Evolutionary conservation across 2,329 filamentous ascomycete genomes (phyloP).

Genomic region (Fusarium agapanthi): DNA sequence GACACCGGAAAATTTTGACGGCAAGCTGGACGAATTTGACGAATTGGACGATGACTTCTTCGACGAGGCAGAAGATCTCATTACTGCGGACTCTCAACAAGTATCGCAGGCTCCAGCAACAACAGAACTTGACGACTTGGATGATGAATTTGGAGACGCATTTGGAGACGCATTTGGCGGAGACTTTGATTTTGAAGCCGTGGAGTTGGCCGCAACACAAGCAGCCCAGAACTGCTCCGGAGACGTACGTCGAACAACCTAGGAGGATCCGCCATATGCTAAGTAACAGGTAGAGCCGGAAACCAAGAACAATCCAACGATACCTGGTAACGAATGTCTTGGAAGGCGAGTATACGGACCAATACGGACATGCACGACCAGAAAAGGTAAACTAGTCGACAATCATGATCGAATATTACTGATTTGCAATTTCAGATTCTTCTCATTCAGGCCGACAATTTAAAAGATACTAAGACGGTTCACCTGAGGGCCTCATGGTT

Average conservation of each 20-base stretch:
- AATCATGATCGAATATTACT: slow-evolving; percentile 6
- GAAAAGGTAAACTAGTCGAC: slow-evolving; percentile 73
- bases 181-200: slow-evolving; percentile 81
- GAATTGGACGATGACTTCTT: slow-evolving; percentile 72
- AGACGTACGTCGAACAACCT: slow-evolving; percentile 50
- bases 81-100: slow-evolving; percentile 36
- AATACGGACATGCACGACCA: slow-evolving; percentile 64
- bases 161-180: slow-evolving; percentile 65
- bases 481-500: slow-evolving; percentile 87
- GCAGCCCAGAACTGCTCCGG: slow-evolving; percentile 53
- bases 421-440: slow-evolving; percentile 66
- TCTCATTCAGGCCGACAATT: slow-evolving; percentile 81
- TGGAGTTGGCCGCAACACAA: slow-evolving; percentile 78
- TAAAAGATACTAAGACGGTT: slow-evolving; percentile 71
- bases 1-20: slow-evolving; percentile 65
- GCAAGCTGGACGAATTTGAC: slow-evolving; percentile 67
- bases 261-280: slow-evolving; percentile 57
- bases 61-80: slow-evolving; percentile 53
- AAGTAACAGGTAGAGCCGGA: slow-evolving; percentile 73
- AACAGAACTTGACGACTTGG: slow-evolving; percentile 11
- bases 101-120: slow-evolving; percentile 10
- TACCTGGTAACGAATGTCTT: slow-evolving; percentile 82
- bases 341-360: slow-evolving; percentile 72
- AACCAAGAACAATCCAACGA: slow-evolving; percentile 81
- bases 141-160: slow-evolving; percentile 50